Percentiles rank a stretch among this genome's conserved stretches.
Evolutionary conservation across 441 rosid genomes (phyloP).

Genomic region (Croton laevigatus): DNA sequence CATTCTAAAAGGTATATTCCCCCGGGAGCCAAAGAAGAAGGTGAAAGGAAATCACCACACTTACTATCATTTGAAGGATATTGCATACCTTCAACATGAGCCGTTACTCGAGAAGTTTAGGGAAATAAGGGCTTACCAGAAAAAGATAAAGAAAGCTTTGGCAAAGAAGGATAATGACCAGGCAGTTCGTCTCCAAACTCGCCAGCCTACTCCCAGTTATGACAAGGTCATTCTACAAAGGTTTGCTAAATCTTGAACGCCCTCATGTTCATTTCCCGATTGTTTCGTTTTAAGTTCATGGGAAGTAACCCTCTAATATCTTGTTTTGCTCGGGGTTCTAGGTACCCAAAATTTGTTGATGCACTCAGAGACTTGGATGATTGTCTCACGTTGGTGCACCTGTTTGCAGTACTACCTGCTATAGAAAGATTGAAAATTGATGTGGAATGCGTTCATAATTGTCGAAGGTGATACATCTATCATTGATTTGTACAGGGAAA

Average conservation of each 20-base stretch:
- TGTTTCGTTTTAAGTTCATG: background rate
- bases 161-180: conserved; percentile 79
- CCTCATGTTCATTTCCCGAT: background rate
- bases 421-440: conserved; percentile 72
- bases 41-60: conserved; percentile 89
- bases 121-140: conserved; percentile 62
- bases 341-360: conserved; percentile 85
- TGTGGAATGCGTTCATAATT: conserved; percentile 69
- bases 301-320: background rate
- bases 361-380: conserved; percentile 96
- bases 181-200: conserved; percentile 52
- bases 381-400: conserved; percentile 87
- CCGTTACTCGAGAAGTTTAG: conserved; percentile 83
- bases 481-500: background rate
- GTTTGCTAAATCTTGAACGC: conserved; percentile 31
- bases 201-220: conserved; percentile 66
- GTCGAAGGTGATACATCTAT: conserved; percentile 56
- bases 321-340: conserved; percentile 27
- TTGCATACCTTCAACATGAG: conserved; percentile 73
- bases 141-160: conserved; percentile 76
- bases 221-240: conserved; percentile 75
- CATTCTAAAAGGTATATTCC: conserved; percentile 81
- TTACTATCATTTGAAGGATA: conserved; percentile 88
- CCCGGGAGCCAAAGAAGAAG: conserved; percentile 90
- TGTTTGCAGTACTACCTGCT: conserved; percentile 87